Conservation (phyloP, 371 early-diverging fungal genomes). For the Rhizopus arrhizus region DNA sequence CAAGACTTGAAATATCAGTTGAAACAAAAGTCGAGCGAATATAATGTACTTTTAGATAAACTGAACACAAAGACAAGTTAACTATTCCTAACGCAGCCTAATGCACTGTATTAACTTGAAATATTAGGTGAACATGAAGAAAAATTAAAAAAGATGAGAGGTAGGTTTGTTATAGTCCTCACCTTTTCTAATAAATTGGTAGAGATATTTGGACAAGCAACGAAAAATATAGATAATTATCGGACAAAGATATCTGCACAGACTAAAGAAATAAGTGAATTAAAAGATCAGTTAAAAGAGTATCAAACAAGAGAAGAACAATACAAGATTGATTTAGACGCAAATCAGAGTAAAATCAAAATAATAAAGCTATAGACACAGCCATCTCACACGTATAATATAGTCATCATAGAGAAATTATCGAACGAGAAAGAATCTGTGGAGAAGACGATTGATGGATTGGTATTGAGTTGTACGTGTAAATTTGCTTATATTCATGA, state of each 20-base stretch:
- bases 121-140: constrained; percentile 46
- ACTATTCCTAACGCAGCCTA: too few relatives aligned
- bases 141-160: constrained; percentile 53
- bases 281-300: constrained; percentile 46
- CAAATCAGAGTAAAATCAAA: constrained; percentile 42
- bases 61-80: constrained; percentile 35
- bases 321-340: constrained; percentile 34
- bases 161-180: constrained; percentile 17
- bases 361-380: background rate
- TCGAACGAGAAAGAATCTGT: constrained; percentile 31
- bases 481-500: too few relatives aligned
- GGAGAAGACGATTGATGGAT: constrained; percentile 17
- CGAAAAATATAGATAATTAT: constrained; percentile 61
- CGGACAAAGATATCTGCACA: constrained; percentile 59
- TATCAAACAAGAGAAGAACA: constrained; percentile 40
- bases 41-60: constrained; percentile 34
- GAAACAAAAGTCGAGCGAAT: constrained; percentile 32
- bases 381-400: background rate
- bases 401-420: constrained; percentile 52
- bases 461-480: background rate
- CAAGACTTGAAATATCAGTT: constrained; percentile 48
- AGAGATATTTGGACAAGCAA: constrained; percentile 66
- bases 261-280: constrained; percentile 49
- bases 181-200: background rate
- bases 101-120: too few relatives aligned